phyloP scores from a whole-genome alignment of 352 stramenopile species.

The Phytophthora fragariae region DNA sequence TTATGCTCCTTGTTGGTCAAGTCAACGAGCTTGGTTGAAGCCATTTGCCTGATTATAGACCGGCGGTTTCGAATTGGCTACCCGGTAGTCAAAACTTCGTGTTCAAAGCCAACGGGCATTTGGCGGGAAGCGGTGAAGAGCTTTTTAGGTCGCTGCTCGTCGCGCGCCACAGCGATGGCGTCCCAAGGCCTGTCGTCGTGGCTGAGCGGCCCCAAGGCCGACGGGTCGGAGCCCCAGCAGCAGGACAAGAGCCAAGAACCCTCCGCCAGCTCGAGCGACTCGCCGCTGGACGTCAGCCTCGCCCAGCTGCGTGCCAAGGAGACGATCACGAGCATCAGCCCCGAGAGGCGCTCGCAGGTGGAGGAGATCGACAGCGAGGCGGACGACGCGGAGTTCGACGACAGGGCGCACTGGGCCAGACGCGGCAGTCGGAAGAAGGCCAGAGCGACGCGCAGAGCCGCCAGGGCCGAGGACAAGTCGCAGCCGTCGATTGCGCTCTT shows the following conservation, averaged over 20 bases:
- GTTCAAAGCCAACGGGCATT: conserved; percentile 24
- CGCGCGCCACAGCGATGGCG: conserved; percentile 28
- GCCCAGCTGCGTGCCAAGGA: conserved; percentile 50
- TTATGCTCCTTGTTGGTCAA: no score
- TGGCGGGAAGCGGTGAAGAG: conserved; percentile 28
- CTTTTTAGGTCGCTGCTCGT: background rate
- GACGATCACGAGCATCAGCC: conserved; percentile 58
- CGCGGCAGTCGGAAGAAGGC: conserved; percentile 49
- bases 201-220: conserved; percentile 35
- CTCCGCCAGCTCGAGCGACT: conserved; percentile 27
- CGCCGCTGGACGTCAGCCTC: conserved; percentile 51
- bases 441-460: conserved; percentile 27
- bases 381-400: conserved; percentile 79
- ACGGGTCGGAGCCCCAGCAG: background rate
- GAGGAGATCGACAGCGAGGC: conserved; percentile 80
- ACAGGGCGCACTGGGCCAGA: conserved; percentile 67
- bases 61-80: background rate
- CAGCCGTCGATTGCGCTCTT: conserved; percentile 79
- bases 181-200: conserved; percentile 49
- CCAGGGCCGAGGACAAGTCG: conserved; percentile 39
- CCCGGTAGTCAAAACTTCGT: background rate
- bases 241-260: background rate
- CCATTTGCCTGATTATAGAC: background rate
- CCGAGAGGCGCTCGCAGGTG: conserved; percentile 57
- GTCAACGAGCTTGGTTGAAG: background rate